These are phyloP conservation scores for Monosporascus sp. DNA, from an alignment of 2,329 filamentous ascomycete genomes.

Conservation along the genomic window DNA sequence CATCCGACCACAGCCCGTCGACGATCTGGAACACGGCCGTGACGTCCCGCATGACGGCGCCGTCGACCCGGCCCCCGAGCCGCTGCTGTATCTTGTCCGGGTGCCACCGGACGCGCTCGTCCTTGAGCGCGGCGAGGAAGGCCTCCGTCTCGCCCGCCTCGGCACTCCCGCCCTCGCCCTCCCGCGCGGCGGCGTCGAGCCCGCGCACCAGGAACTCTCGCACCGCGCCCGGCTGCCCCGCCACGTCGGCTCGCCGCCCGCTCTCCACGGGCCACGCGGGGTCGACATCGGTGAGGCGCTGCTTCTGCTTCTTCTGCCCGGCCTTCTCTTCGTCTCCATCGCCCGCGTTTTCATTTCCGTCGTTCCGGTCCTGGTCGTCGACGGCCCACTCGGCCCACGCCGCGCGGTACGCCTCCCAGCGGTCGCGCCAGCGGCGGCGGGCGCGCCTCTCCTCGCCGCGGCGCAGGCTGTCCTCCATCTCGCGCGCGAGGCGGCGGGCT, in stretches of 20 bases:
- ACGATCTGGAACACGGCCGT: slow-evolving; percentile 90
- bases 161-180: slow-evolving; percentile 66
- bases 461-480: slow-evolving; percentile 65
- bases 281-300: slow-evolving; percentile 2
- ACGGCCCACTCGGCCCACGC: slow-evolving; percentile 58
- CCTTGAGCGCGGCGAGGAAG: slow-evolving; percentile 57
- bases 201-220: neutral
- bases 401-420: slow-evolving; percentile 60
- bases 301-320: neutral
- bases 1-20: slow-evolving; percentile 72
- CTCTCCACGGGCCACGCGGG: slow-evolving; percentile 70
- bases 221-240: slow-evolving; percentile 23
- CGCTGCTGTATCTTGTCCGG: slow-evolving; percentile 96
- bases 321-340: slow-evolving; percentile 1
- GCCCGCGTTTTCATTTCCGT: neutral
- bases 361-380: slow-evolving; percentile 11
- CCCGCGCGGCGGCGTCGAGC: slow-evolving; percentile 41
- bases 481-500: slow-evolving; percentile 45
- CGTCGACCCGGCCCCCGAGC: slow-evolving; percentile 68
- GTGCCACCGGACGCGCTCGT: slow-evolving; percentile 90
- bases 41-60: slow-evolving; percentile 67
- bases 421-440: slow-evolving; percentile 48
- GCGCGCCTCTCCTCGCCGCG: slow-evolving; percentile 59
- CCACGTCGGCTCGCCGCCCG: slow-evolving; percentile 38
- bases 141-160: slow-evolving; percentile 16